Conservation (phyloP, 208 protist genomes). For the Acanthamoeba triangularis region DNA sequence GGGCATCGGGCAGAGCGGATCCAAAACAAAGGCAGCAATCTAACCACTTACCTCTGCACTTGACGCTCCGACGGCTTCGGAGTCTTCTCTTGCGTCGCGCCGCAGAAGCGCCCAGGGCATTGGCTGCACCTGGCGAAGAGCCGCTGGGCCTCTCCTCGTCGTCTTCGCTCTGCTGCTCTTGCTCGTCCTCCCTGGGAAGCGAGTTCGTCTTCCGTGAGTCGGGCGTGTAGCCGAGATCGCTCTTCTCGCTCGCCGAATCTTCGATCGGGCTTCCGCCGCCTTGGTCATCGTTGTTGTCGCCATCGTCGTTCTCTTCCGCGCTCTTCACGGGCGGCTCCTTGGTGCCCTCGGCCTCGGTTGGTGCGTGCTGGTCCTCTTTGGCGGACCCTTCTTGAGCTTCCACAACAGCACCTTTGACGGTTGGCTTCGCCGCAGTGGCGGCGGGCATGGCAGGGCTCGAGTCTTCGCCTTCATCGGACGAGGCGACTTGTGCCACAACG, state of each 20-base stretch:
- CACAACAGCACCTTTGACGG: too few species aligned
- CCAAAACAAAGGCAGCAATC: too few species aligned
- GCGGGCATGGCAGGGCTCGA: background rate
- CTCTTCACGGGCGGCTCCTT: background rate
- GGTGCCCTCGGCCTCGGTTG: too few species aligned
- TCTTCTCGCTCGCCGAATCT: background rate
- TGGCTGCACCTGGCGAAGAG: background rate
- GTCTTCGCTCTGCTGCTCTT: background rate
- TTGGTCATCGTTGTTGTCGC: background rate
- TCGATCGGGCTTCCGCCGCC: background rate
- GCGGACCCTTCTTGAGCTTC: too few species aligned
- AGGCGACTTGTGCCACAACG: background rate
- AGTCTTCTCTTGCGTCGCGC: background rate
- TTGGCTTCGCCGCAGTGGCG: too few species aligned
- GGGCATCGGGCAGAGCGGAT: too few species aligned
- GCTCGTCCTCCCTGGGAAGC: background rate
- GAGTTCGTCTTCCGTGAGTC: background rate
- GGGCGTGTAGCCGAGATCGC: slow-evolving; percentile 11
- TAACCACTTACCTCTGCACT: background rate
- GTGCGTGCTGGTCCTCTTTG: too few species aligned
- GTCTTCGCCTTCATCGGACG: background rate
- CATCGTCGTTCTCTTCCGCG: background rate
- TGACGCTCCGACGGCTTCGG: slow-evolving; percentile 2
- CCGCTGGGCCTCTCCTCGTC: background rate
- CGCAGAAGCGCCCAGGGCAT: background rate